Base-by-base conservation (phyloP, 2,329 filamentous ascomycete species). In the Fusarium fracticaudum region DNA sequence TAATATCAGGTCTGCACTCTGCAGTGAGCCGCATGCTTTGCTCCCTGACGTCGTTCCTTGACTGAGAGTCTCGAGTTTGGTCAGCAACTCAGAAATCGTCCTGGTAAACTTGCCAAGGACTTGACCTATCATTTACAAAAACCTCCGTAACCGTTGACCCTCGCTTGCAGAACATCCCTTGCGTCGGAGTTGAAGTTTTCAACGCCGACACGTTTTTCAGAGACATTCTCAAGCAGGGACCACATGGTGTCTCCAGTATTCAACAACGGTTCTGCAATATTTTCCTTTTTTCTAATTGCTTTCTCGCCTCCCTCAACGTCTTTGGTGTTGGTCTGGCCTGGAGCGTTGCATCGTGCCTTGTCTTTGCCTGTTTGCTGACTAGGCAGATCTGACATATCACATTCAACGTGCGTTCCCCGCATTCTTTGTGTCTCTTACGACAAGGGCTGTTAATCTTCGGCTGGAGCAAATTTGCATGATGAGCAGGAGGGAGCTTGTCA, bases 351-450 rank as follows among this genome's bases (percentile, higher is more conserved):
- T 78, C 62, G 72, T 77, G 55, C 73, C 76, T 51, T 71, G 67
- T 67, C 65, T 72, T 72, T 75, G 60, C 58, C 64, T 65, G 43
- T 33, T 50, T 50, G 55, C 55, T 50, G 31, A 70, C 67, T 73
- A 74, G 67, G 51, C 64, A 66, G 57, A 78, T 74, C 67, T 76
- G 75, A 78, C 76, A 71, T 41, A 68, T 78, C 76, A 78, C 33
- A 59, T 63, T 31, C 35, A 68, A 40, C 37, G 47, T 72, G 58
- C 64, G 43, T 57, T 78, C 68, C 76, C 76, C 76, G 74, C 76
- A 78, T 78, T 77, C 67, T 70, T 62, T 64, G 60, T 62, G 63
- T 64, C 43, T 47, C 57, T 37, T 57, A 24, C 24, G 60, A 38
- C 53, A 37, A 41, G 73, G 51, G 60, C 51, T 66, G 58, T 60